These are phyloP conservation scores for Aspergillus transmontanensis DNA, from an alignment of 2,329 filamentous ascomycete species.

Conservation along the genomic window DNA sequence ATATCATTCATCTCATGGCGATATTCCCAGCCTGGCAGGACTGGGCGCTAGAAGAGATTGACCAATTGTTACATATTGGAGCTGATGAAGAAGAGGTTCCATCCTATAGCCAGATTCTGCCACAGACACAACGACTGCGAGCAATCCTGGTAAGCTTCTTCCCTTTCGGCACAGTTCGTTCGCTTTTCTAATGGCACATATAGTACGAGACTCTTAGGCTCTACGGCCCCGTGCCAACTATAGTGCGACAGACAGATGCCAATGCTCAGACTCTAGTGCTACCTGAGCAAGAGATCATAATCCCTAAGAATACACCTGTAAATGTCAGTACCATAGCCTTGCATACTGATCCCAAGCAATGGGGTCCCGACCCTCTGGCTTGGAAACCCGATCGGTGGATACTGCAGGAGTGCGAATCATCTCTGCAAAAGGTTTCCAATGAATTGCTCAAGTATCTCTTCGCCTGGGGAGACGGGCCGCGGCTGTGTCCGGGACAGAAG, in stretches of 20 bases:
- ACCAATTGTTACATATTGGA: neutral
- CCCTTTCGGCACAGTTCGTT: neutral
- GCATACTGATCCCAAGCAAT: neutral
- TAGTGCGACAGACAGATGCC: neutral
- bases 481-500: constrained; percentile 1
- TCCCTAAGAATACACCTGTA: neutral
- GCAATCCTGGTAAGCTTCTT: constrained; percentile 3
- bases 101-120: neutral
- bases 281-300: neutral
- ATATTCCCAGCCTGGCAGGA: constrained; percentile 8
- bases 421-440: neutral
- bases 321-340: constrained; percentile 3
- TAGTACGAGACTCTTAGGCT: constrained; percentile 10
- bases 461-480: constrained; percentile 4
- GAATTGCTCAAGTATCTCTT: neutral
- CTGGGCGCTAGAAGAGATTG: constrained; percentile 5
- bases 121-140: neutral
- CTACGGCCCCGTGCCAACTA: neutral
- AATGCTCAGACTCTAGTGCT: neutral
- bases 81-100: no score
- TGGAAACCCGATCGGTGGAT: constrained; percentile 9
- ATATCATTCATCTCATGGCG: constrained; percentile 3
- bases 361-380: neutral
- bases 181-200: neutral
- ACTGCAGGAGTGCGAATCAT: no score